These are phyloP conservation scores for Ramularia endophylla DNA, from an alignment of 2,329 filamentous ascomycete species.

Conservation along the genomic window DNA sequence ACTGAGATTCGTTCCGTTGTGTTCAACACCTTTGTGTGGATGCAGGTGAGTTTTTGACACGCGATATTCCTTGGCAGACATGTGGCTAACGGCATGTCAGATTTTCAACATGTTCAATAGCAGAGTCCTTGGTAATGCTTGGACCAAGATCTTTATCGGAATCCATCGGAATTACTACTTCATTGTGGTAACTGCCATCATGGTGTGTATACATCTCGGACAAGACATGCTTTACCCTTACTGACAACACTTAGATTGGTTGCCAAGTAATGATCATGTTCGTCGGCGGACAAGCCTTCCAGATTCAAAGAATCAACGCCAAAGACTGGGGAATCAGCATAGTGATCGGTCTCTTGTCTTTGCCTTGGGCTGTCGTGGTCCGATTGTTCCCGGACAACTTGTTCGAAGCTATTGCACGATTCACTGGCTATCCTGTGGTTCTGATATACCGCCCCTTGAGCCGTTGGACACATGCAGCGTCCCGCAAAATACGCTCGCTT, in stretches of 20 bases:
- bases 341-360: slow-evolving; percentile 70
- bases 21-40: slow-evolving; percentile 99
- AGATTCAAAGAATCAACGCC: slow-evolving; percentile 61
- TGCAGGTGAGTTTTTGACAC: no score
- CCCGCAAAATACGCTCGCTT: slow-evolving; percentile 10
- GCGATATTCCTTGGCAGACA: no score
- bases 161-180: slow-evolving; percentile 83
- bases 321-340: slow-evolving; percentile 83
- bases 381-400: slow-evolving; percentile 74
- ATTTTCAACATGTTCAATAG: slow-evolving; percentile 95
- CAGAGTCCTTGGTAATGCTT: slow-evolving; percentile 47
- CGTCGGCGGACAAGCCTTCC: slow-evolving; percentile 68
- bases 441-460: slow-evolving; percentile 16
- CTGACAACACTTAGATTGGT: slow-evolving; percentile 35
- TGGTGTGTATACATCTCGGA: slow-evolving; percentile 47
- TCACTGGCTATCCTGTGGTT: slow-evolving; percentile 30
- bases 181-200: slow-evolving; percentile 73
- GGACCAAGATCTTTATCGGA: slow-evolving; percentile 85
- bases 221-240: no score
- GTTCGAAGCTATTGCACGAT: slow-evolving; percentile 41
- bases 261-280: slow-evolving; percentile 88
- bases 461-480: slow-evolving; percentile 15
- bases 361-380: slow-evolving; percentile 75
- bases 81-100: no score
- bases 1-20: slow-evolving; percentile 69